Evolutionary conservation across 2,329 filamentous ascomycete genomes (phyloP).

Genomic region (Xylaria sp.): DNA sequence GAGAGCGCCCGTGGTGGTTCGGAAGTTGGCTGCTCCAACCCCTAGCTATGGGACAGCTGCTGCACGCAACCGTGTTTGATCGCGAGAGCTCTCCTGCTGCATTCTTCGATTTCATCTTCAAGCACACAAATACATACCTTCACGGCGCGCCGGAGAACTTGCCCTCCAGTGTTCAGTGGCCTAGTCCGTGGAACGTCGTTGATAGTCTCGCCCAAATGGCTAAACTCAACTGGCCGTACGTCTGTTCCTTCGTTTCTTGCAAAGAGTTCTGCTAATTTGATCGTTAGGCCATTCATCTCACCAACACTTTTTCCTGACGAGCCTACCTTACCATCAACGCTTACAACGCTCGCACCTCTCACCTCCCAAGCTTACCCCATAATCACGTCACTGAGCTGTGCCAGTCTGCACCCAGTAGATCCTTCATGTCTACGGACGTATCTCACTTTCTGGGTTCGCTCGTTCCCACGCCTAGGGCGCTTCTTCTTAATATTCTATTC

Average conservation of each 20-base stretch:
- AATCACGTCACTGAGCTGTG: slow-evolving; percentile 86
- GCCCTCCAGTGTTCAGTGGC: slow-evolving; percentile 76
- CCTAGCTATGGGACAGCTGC: slow-evolving; percentile 77
- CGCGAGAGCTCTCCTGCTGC: slow-evolving; percentile 67
- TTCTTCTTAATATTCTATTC: slow-evolving; percentile 81
- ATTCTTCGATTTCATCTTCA: slow-evolving; percentile 67
- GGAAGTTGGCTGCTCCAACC: slow-evolving; percentile 86
- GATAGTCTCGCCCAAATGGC: slow-evolving; percentile 86
- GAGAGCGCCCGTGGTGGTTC: slow-evolving; percentile 81
- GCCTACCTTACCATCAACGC: slow-evolving; percentile 70
- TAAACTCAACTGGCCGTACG: slow-evolving; percentile 82
- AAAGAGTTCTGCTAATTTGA: slow-evolving; percentile 25
- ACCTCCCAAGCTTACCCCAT: slow-evolving; percentile 87
- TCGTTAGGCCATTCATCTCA: slow-evolving; percentile 75
- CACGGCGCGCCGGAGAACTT: slow-evolving; percentile 76
- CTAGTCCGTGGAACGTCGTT: slow-evolving; percentile 76
- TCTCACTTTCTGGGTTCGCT: slow-evolving; percentile 84
- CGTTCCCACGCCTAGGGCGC: slow-evolving; percentile 81
- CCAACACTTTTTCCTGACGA: slow-evolving; percentile 85
- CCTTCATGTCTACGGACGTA: slow-evolving; percentile 90
- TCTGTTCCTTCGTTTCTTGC: slow-evolving; percentile 39
- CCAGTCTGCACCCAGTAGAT: slow-evolving; percentile 85
- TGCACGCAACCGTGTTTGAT: slow-evolving; percentile 82
- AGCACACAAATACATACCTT: slow-evolving; percentile 81
- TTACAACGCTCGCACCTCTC: slow-evolving; percentile 78